These are phyloP conservation scores for Bryoerythrophyllum caledonicum DNA, from an alignment of 225 moss, liverwort and hornwort genomes.

Conservation along the genomic window DNA sequence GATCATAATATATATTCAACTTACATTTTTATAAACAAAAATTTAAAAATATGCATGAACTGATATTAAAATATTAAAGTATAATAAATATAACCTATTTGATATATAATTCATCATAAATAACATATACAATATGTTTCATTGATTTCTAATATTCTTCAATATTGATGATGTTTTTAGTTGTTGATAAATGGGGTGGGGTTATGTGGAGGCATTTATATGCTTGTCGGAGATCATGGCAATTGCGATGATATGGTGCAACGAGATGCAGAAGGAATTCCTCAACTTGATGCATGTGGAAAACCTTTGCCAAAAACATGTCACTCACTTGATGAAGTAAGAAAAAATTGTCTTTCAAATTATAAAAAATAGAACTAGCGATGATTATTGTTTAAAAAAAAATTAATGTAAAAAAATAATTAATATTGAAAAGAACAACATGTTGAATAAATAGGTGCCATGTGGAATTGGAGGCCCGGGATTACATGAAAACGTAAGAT, in stretches of 20 bases:
- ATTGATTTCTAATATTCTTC: too few relatives aligned
- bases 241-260: conserved; percentile 86
- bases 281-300: conserved; percentile 48
- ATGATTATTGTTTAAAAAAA: too few relatives aligned
- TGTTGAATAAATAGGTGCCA: conserved; percentile 54
- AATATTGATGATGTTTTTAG: conserved; percentile 3
- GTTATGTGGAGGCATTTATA: conserved; percentile 66
- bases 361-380: too few relatives aligned
- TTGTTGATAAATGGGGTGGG: conserved; percentile 61
- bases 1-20: background rate
- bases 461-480: conserved; percentile 89
- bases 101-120: too few relatives aligned
- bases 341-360: too few relatives aligned
- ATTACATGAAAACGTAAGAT: conserved; percentile 54
- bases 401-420: background rate
- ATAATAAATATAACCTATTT: too few relatives aligned
- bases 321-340: conserved; percentile 57
- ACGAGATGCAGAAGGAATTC: conserved; percentile 57
- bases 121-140: too few relatives aligned
- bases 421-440: background rate
- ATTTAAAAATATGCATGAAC: too few relatives aligned
- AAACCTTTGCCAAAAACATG: conserved; percentile 67
- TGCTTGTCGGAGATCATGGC: conserved; percentile 79
- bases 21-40: too few relatives aligned
- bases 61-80: too few relatives aligned